Conservation (phyloP, 129 eudicot genomes). For the Flaveria sonorensis region DNA sequence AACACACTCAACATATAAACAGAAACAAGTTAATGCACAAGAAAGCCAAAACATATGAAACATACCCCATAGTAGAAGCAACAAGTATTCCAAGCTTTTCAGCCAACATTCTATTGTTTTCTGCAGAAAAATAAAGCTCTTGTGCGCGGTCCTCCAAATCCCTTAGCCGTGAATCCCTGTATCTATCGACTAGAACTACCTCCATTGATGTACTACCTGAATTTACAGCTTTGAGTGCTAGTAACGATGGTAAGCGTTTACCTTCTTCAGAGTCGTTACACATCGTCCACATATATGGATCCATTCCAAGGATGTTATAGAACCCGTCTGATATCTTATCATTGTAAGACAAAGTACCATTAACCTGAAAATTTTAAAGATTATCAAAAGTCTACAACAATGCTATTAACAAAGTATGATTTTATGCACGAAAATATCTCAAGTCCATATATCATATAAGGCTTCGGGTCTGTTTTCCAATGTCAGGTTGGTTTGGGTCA, state of each 20-base stretch:
- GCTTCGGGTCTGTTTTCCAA: background rate
- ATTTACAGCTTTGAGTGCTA: slow-evolving; percentile 57
- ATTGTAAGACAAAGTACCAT: slow-evolving; percentile 75
- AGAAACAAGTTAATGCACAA: background rate
- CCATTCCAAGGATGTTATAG: slow-evolving; percentile 85
- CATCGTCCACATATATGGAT: slow-evolving; percentile 84
- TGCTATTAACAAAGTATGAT: background rate
- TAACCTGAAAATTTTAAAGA: slow-evolving; percentile 55
- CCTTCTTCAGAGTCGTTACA: slow-evolving; percentile 71
- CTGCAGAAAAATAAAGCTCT: slow-evolving; percentile 71
- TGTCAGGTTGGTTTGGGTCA: background rate
- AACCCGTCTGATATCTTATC: slow-evolving; percentile 94
- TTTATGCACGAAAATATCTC: background rate
- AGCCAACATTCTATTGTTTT: slow-evolving; percentile 53
- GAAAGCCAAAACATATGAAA: background rate
- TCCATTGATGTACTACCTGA: slow-evolving; percentile 74
- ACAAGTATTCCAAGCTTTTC: slow-evolving; percentile 89
- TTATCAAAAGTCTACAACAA: background rate
- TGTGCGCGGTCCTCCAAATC: slow-evolving; percentile 85
- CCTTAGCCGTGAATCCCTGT: slow-evolving; percentile 68
- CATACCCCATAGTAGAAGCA: slow-evolving; percentile 79
- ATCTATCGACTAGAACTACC: slow-evolving; percentile 79
- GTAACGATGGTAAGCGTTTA: slow-evolving; percentile 63
- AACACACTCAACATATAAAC: slow-evolving; percentile 12
- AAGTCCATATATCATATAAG: background rate